Conservation (phyloP, 805 yeast species). For the Millerozyma acaciae region DNA sequence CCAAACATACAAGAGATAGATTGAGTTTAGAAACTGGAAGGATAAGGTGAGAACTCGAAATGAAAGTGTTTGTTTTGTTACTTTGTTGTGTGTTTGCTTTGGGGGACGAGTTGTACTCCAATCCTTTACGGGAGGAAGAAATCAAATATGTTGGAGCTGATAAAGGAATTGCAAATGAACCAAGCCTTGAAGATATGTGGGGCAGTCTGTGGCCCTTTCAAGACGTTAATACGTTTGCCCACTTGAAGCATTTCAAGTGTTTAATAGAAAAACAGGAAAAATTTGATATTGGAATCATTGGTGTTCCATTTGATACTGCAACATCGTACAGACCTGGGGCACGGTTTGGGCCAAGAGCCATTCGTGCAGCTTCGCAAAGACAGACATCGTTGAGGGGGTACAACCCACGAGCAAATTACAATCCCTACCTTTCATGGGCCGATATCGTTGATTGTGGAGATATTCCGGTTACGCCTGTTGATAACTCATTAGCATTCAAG, state of each 20-base stretch:
- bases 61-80: no score
- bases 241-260: constrained; percentile 59
- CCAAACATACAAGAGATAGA: no score
- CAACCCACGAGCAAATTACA: constrained; percentile 58
- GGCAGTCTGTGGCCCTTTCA: constrained; percentile 70
- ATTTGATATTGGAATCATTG: constrained; percentile 71
- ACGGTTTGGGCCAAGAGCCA: constrained; percentile 75
- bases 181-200: constrained; percentile 60
- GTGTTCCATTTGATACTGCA: constrained; percentile 84
- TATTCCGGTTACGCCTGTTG: constrained; percentile 59
- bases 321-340: constrained; percentile 78
- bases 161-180: constrained; percentile 10
- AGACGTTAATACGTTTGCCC: constrained; percentile 72
- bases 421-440: constrained; percentile 51
- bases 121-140: no score
- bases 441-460: constrained; percentile 53
- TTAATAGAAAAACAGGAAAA: constrained; percentile 41
- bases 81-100: no score
- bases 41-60: no score
- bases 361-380: constrained; percentile 65
- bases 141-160: no score
- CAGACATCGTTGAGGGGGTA: constrained; percentile 68
- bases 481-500: constrained; percentile 47
- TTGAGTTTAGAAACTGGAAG: no score
- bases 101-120: no score